A percentile compares a stretch with the other conserved stretches of the same genome.
These are phyloP conservation scores for Nematocida sp. DNA, from an alignment of 371 early-diverging fungal genomes.

Conservation along the genomic window DNA sequence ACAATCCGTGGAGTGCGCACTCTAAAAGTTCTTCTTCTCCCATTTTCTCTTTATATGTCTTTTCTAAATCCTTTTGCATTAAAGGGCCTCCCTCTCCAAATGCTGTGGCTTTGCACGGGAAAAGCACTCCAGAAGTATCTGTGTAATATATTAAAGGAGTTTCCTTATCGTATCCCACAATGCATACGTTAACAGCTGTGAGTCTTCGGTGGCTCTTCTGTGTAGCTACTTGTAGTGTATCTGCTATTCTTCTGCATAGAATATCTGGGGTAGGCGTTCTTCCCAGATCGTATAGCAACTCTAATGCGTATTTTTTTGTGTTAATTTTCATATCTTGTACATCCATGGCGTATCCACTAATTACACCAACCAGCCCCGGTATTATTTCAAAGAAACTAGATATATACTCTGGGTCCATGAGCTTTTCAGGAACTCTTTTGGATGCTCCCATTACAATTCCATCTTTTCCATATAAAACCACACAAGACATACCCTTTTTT, in stretches of 20 bases:
- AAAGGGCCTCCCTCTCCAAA: conserved; percentile 61
- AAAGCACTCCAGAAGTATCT: conserved; percentile 62
- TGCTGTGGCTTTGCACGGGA: conserved; percentile 61
- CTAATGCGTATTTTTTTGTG: conserved; percentile 48
- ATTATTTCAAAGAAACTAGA: conserved; percentile 54
- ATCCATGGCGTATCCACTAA: conserved; percentile 64
- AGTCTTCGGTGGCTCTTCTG: conserved; percentile 59
- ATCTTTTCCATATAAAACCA: conserved; percentile 52
- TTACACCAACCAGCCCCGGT: conserved; percentile 41
- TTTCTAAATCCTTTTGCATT: conserved; percentile 66
- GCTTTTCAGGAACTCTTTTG: conserved; percentile 52
- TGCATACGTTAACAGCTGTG: conserved; percentile 57
- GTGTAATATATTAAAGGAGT: conserved; percentile 62
- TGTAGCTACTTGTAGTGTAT: conserved; percentile 60
- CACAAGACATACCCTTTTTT: conserved; percentile 58
- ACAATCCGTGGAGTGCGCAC: conserved; percentile 56
- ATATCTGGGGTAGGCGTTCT: conserved; percentile 63
- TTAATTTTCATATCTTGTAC: conserved; percentile 51
- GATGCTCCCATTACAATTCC: conserved; percentile 61
- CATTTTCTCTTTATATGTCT: conserved; percentile 50
- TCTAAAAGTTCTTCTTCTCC: conserved; percentile 50
- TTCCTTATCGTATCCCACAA: conserved; percentile 63
- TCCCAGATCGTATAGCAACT: conserved; percentile 57
- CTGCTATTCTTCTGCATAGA: conserved; percentile 59
- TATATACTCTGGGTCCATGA: conserved; percentile 52